A percentile compares a stretch with the other conserved stretches of the same genome.
phyloP scores from a whole-genome alignment of 106 monocot species.

The Platanthera zijinensis region DNA sequence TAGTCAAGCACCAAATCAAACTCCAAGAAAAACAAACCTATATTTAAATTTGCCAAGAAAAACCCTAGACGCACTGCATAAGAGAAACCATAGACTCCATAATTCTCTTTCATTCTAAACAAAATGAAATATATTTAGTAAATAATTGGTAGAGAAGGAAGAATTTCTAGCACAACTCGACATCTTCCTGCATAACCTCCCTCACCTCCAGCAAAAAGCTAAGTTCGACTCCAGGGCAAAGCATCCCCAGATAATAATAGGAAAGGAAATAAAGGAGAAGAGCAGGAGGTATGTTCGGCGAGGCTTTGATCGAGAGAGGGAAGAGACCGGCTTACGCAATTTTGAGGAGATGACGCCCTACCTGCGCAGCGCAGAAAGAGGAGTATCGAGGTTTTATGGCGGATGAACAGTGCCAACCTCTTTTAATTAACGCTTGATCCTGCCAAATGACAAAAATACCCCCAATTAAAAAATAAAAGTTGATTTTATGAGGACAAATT shows the following conservation, averaged over 20 bases:
- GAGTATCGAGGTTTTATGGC: no score
- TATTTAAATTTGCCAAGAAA: background rate
- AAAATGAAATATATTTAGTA: background rate
- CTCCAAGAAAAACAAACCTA: background rate
- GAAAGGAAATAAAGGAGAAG: background rate
- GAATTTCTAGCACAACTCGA: background rate
- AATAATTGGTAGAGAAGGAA: background rate
- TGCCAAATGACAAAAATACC: no score
- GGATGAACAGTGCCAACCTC: no score
- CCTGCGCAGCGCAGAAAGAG: no score
- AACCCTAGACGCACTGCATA: background rate
- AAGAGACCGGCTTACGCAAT: no score
- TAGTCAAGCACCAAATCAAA: background rate
- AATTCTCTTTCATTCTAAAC: background rate
- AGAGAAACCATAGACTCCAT: background rate
- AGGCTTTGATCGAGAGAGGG: background rate
- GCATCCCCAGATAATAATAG: background rate
- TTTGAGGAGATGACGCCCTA: no score
- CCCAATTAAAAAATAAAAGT: no score
- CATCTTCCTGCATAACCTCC: constrained; percentile 7
- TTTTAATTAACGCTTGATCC: no score
- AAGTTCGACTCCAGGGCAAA: constrained; percentile 8
- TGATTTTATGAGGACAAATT: no score
- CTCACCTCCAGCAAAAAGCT: constrained; percentile 3
- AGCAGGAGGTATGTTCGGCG: background rate